A percentile compares a stretch with the other conserved stretches of the same genome.
These are phyloP conservation scores for Chaetothyriales sp. DNA, from an alignment of 2,329 filamentous ascomycete genomes.

Conservation along the genomic window DNA sequence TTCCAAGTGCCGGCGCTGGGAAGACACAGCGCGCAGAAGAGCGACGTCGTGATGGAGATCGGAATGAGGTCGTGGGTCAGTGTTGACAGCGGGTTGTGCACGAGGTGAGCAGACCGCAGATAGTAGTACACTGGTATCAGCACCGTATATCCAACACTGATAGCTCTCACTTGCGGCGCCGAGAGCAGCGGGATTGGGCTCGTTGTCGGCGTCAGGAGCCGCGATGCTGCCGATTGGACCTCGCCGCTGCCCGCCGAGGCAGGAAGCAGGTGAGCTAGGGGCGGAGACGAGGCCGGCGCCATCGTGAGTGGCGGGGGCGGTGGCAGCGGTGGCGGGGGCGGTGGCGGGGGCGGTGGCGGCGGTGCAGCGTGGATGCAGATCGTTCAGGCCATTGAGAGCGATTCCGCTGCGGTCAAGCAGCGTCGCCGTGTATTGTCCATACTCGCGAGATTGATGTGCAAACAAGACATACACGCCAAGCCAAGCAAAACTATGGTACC, in stretches of 20 bases:
- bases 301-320: not conserved
- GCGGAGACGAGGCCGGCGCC: conserved; percentile 2
- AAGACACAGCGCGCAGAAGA: conserved; percentile 46
- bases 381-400: not conserved
- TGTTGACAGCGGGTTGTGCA: conserved; percentile 54
- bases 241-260: conserved; percentile 1
- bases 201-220: conserved; percentile 16
- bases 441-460: not conserved
- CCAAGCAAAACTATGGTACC: not conserved
- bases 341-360: too few relatives aligned
- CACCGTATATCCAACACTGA: conserved; percentile 54
- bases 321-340: too few relatives aligned
- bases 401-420: not conserved
- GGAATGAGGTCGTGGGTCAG: conserved; percentile 49
- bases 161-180: conserved; percentile 36
- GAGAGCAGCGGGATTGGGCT: conserved; percentile 35
- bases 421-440: not conserved
- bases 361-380: not conserved
- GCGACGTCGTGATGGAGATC: conserved; percentile 50
- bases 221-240: conserved; percentile 4
- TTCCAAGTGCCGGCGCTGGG: conserved; percentile 35
- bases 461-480: not conserved
- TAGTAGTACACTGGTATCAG: conserved; percentile 53
- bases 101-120: conserved; percentile 51
- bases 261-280: conserved; percentile 11